Evolutionary conservation across 768 basidiomycete species (phyloP), one percentile per base, ranked within the genome.

Genomic region (Gyrodon lividus): DNA sequence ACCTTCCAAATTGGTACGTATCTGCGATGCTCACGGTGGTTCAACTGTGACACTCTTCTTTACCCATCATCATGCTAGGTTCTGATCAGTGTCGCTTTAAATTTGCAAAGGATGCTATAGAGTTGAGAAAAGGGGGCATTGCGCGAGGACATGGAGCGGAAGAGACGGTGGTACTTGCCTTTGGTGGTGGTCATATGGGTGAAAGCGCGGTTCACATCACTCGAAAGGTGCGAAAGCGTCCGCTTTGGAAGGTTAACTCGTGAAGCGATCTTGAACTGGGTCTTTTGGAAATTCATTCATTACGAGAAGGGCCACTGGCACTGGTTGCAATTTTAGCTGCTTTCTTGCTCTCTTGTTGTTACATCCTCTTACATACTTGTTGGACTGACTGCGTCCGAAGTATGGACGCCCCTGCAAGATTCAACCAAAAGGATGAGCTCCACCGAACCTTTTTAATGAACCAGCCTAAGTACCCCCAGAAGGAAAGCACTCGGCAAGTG

Each of bases 111-210:
- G 90, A 91, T 57, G 89, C 86, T 12, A 87, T 95, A 62, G 87
- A 90, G 61, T 62, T 86, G 61, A 79, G 92, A 59, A 95, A 91
- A 70, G 83, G 82, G 64, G 83, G 84, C n/a, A 78, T 84, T 64
- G 79, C 82, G 41, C 82, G 84, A 55, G 85, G 82, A 47, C 73
- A 78, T 55, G 83, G 86, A 50, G 83, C 82, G 53, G 89, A 90
- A 69, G 92, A 94, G 72, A 90, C 89, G n/a, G 92, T 95, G 38
- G 92, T 96, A 46, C 76, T 95, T 59, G 91, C 90, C 33, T 92
- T 94, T 71, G 89, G 89, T 51, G 87, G 83, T 55, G 77, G 75
- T 59, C 84, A 76, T 58, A 76, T 75, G 69, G 84, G 77, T 45
- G 82, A 79, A 51, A 91, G 84, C 62, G 82, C 87, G 48, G 90